phyloP scores from a whole-genome alignment of 129 eudicot species.

The sunflower (Helianthus annuus) region DNA sequence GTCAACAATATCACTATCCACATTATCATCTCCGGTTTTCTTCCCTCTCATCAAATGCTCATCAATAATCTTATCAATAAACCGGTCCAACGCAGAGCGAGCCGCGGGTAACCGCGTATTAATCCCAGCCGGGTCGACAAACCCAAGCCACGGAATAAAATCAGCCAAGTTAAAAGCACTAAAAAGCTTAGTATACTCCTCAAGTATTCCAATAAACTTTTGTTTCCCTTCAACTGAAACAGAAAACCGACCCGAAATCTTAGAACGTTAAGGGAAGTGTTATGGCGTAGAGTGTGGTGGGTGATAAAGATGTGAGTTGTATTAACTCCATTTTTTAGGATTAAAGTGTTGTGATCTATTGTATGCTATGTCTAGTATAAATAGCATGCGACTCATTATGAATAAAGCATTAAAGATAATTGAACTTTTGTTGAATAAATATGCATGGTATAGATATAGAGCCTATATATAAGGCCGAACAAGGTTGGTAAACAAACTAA shows the following conservation, averaged over 20 bases:
- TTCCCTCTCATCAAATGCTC: slow-evolving; percentile 51
- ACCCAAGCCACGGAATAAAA: slow-evolving; percentile 54
- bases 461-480: too few species aligned
- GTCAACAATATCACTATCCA: slow-evolving; percentile 59
- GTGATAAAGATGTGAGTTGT: slow-evolving; percentile 10
- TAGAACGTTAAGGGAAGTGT: slow-evolving; percentile 26
- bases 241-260: slow-evolving; percentile 53
- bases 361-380: too few species aligned
- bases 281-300: slow-evolving; percentile 13
- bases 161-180: slow-evolving; percentile 74
- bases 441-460: too few species aligned
- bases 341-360: neutral
- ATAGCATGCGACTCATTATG: too few species aligned
- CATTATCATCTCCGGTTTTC: slow-evolving; percentile 4
- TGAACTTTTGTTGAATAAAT: too few species aligned
- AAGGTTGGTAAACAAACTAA: too few species aligned
- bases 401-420: too few species aligned
- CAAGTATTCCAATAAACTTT: slow-evolving; percentile 61
- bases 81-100: slow-evolving; percentile 56
- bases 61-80: slow-evolving; percentile 63
- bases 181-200: slow-evolving; percentile 65
- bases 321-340: neutral
- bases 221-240: slow-evolving; percentile 46
- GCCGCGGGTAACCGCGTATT: slow-evolving; percentile 44
- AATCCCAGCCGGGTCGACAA: slow-evolving; percentile 59